phyloP scores from a whole-genome alignment of 2,329 filamentous ascomycete genomes.

The Aaosphaeria arxii region DNA sequence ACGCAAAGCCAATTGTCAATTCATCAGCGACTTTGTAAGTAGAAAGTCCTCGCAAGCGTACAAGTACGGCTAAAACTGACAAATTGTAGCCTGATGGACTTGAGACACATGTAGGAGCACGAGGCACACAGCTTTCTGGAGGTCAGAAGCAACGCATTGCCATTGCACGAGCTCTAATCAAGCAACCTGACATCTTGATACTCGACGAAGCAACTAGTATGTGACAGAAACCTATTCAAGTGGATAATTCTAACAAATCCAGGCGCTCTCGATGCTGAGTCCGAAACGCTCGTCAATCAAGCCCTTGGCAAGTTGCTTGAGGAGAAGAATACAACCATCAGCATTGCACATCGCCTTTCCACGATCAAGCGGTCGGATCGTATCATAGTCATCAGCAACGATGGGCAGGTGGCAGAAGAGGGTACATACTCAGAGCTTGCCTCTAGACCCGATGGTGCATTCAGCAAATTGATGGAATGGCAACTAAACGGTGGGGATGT shows the following conservation, averaged over 20 bases:
- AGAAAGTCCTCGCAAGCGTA: not conserved
- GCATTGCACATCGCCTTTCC: slow-evolving; percentile 90
- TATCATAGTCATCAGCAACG: slow-evolving; percentile 84
- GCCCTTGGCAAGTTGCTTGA: slow-evolving; percentile 77
- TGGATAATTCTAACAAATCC: not conserved
- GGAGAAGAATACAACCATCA: slow-evolving; percentile 93
- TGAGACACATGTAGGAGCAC: slow-evolving; percentile 87
- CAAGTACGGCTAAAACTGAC: slow-evolving; percentile 7
- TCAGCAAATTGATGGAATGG: slow-evolving; percentile 97
- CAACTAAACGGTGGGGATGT: slow-evolving; percentile 76
- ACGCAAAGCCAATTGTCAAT: slow-evolving; percentile 89
- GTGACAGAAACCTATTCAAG: not conserved
- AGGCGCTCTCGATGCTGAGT: slow-evolving; percentile 84
- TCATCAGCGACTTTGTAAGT: slow-evolving; percentile 86
- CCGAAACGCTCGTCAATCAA: slow-evolving; percentile 92
- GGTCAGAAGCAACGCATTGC: slow-evolving; percentile 98
- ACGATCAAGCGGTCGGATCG: slow-evolving; percentile 95
- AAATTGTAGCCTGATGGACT: slow-evolving; percentile 72
- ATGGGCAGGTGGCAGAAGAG: slow-evolving; percentile 87
- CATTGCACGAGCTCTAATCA: slow-evolving; percentile 90
- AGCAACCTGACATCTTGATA: slow-evolving; percentile 94
- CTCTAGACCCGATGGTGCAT: slow-evolving; percentile 72
- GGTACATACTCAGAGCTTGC: slow-evolving; percentile 79
- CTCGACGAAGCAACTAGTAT: slow-evolving; percentile 86
- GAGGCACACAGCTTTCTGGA: slow-evolving; percentile 89